Percentiles rank a stretch among this genome's conserved stretches.
Evolutionary conservation across 164 flowering plant species (phyloP).

Genomic region (Tetrastigma voinierianum): DNA sequence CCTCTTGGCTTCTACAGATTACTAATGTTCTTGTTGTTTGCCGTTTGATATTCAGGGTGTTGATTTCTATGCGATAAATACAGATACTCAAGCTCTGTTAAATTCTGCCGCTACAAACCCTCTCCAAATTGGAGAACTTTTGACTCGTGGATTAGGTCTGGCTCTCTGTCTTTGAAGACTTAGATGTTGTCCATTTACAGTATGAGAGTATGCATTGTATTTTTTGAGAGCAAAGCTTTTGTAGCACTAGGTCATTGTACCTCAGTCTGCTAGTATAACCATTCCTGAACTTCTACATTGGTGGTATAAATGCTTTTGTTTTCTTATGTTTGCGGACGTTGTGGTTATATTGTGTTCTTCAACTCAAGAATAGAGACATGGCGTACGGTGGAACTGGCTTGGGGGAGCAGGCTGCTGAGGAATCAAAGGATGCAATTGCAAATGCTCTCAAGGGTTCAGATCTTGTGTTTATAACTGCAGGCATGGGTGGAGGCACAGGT

Average conservation of each 20-base stretch:
- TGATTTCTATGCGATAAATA: conserved; percentile 95
- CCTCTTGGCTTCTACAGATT: neutral
- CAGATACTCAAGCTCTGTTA: conserved; percentile 82
- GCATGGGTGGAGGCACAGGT: conserved; percentile 99
- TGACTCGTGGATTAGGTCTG: conserved; percentile 98
- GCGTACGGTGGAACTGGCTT: conserved; percentile 97
- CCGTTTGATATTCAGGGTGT: conserved; percentile 54
- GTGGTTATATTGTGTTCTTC: conserved; percentile 1
- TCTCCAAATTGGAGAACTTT: conserved; percentile 91
- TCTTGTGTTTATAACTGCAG: conserved; percentile 96
- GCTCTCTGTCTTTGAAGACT: conserved; percentile 30
- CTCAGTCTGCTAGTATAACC: conserved; percentile 10
- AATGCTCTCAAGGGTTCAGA: conserved; percentile 90
- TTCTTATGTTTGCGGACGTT: no score
- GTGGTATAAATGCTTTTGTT: no score
- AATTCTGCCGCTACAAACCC: conserved; percentile 88
- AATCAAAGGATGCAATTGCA: conserved; percentile 89
- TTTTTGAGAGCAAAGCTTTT: conserved; percentile 22
- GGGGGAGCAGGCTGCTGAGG: conserved; percentile 99
- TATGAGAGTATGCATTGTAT: no score
- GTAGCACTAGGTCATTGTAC: neutral
- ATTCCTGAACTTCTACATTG: no score
- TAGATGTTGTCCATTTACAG: no score
- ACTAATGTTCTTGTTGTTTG: neutral
- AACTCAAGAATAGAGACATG: conserved; percentile 36